Evolutionary conservation across 371 early-diverging fungal genomes (phyloP), one percentile per base, ranked within the genome.

Genomic region (Haplosporangium sp.): DNA sequence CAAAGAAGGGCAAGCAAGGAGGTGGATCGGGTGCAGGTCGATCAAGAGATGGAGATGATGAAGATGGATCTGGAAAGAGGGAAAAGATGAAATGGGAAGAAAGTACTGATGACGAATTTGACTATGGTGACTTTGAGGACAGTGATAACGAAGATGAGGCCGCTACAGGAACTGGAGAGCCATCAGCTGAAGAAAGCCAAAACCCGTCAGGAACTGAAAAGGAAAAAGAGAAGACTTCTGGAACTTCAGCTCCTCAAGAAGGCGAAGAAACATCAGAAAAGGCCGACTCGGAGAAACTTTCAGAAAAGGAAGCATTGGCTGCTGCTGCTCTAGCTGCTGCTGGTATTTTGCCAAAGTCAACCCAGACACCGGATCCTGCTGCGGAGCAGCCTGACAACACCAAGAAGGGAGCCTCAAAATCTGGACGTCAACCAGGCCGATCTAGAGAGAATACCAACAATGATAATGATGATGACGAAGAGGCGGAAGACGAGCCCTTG

Each of bases 11-110:
- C 48, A 76, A 65, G 27, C 42, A 69, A n/a, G 62, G 42, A 55
- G 74, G 60, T 17, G 50, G 50, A 39, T n/a, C 56, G 2, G 64
- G 67, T 8, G 57, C 59, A 19, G 60, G 42, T 9, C 71, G 71
- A 37, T 42, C 58, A 0, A 61, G 42, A 4, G 68, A 39, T 64
- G 67, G 63, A 5, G 81, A 67, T 38, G 78, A 59, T 19, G 71
- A 78, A 13, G 72, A 72, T 15, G 79, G 63, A 11, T 44, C 61
- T 8, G 72, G 61, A 44, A 81, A 75, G 67, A 52, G 82, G 38
- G 82, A 81, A 53, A 81, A 75, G 72, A 74, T 71, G 62, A 81
- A 81, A 56, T 81, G 82, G 82, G 82, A 81, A 27, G 82, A 81
- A 58, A 75, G 75, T 34, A 75, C 76, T 11, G 84, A 84, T 56